Conservation (phyloP, 306 rosid genomes). For the Vigna angularis region DNA sequence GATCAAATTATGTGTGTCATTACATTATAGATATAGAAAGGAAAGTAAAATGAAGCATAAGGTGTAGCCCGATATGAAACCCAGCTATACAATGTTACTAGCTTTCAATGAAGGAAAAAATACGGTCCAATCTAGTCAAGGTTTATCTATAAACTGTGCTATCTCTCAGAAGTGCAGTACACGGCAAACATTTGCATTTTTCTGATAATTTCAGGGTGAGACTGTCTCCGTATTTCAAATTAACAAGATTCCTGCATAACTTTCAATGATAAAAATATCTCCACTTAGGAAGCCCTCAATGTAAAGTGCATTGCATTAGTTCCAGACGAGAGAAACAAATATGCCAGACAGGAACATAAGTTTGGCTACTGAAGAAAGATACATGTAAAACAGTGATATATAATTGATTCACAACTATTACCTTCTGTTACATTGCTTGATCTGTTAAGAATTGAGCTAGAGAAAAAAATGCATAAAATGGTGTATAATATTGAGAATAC, state of each 20-base stretch:
- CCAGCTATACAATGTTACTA: slow-evolving; percentile 49
- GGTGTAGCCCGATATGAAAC: slow-evolving; percentile 36
- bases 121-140: slow-evolving; percentile 5
- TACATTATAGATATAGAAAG: slow-evolving; percentile 29
- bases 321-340: slow-evolving; percentile 15
- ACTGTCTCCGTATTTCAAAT: slow-evolving; percentile 13
- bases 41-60: slow-evolving; percentile 24
- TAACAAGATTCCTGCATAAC: slow-evolving; percentile 5
- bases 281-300: slow-evolving; percentile 26
- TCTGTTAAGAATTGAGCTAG: neutral
- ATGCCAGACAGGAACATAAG: slow-evolving; percentile 2
- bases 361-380: slow-evolving; percentile 24
- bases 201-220: slow-evolving; percentile 7
- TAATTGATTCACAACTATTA: slow-evolving; percentile 2
- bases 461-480: neutral
- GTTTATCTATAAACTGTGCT: slow-evolving; percentile 31
- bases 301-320: slow-evolving; percentile 26
- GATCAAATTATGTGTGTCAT: slow-evolving; percentile 32
- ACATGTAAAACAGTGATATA: slow-evolving; percentile 10
- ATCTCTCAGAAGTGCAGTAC: slow-evolving; percentile 25
- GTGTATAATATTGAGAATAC: neutral
- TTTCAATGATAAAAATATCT: slow-evolving; percentile 26
- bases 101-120: slow-evolving; percentile 44
- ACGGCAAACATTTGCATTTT: slow-evolving; percentile 24
- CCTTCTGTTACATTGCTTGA: slow-evolving; percentile 38